phyloP scores from a whole-genome alignment of 441 rosid genomes.

The Viola pubescens region DNA sequence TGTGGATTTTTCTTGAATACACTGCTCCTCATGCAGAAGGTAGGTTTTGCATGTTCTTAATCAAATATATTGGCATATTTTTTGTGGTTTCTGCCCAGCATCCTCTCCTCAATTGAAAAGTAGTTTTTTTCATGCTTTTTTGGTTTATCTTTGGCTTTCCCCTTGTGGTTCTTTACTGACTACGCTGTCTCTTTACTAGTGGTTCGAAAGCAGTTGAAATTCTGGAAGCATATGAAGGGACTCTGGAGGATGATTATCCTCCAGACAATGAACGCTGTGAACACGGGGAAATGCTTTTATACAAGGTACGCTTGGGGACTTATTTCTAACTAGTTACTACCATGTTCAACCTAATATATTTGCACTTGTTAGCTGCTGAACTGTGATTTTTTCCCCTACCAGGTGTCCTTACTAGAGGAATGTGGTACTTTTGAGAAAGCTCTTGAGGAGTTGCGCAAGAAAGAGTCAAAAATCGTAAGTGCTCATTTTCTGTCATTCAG shows the following conservation, averaged over 20 bases:
- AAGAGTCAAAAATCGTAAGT: conserved; percentile 73
- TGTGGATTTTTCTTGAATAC: no score
- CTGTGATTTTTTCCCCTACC: conserved; percentile 13
- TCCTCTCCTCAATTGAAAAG: not conserved
- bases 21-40: no score
- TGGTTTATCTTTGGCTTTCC: not conserved
- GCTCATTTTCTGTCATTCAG: not conserved
- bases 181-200: conserved; percentile 31
- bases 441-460: conserved; percentile 71
- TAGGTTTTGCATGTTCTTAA: no score
- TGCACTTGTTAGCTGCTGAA: not conserved
- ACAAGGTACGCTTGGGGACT: conserved; percentile 52
- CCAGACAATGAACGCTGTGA: conserved; percentile 98
- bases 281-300: conserved; percentile 96
- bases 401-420: conserved; percentile 93
- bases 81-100: not conserved
- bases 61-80: no score
- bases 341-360: not conserved
- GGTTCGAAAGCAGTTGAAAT: conserved; percentile 95
- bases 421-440: conserved; percentile 61
- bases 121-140: not conserved
- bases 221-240: conserved; percentile 98
- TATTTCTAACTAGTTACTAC: not conserved
- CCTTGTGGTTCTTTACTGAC: conserved; percentile 10
- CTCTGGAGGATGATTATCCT: conserved; percentile 96